Base-by-base conservation (phyloP, 1,284 basidiomycete species). In the Xerocomus nothofagi region DNA sequence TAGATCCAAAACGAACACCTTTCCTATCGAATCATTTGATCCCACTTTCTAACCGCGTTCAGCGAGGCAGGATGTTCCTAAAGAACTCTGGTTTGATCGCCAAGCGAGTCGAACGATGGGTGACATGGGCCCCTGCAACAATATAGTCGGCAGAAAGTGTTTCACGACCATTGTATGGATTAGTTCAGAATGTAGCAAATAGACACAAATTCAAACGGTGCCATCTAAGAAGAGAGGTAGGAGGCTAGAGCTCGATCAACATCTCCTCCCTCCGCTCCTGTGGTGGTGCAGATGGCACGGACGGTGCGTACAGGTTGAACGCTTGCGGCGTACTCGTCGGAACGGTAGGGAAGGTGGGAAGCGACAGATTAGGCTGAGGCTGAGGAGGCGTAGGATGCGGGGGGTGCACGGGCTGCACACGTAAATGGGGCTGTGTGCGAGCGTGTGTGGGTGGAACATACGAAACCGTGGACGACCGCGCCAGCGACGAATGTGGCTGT, bases 221-320 rank as follows among this genome's bases (percentile, higher is more conserved):
- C 15, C 17, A 41, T 34, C 40, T 37, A 41, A n/a, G n/a, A n/a
- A n/a, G n/a, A n/a, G n/a, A n/a, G n/a, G 24, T 15, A 33, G 1
- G 18, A 31, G n/a, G 27, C 39, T 52, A 86, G 59, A 90, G 60
- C 61, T 90, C 87, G 69, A 94, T 94, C 73, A 94, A 74, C 67
- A 91, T 68, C 39, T 88, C 88, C 66, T 93, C 91, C 70, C 91
- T 87, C 67, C 85, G 79, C 65, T 90, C 84, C 53, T 83, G 78
- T 56, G 81, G 80, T 44, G 81, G 78, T 18, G 78, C 72, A 37
- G 73, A 66, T 11, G 78, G 71, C 53, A 73, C 69, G n/a, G 77
- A 73, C 14, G 71, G 66, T 10, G 67, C 66, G 58, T 82, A 83
- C 58, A 76, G 57, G 21, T 77, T 64, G 62, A 77, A 83, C 5